phyloP scores from a whole-genome alignment of 2,329 filamentous ascomycete genomes.

The Aspergillus quadrilineatus region DNA sequence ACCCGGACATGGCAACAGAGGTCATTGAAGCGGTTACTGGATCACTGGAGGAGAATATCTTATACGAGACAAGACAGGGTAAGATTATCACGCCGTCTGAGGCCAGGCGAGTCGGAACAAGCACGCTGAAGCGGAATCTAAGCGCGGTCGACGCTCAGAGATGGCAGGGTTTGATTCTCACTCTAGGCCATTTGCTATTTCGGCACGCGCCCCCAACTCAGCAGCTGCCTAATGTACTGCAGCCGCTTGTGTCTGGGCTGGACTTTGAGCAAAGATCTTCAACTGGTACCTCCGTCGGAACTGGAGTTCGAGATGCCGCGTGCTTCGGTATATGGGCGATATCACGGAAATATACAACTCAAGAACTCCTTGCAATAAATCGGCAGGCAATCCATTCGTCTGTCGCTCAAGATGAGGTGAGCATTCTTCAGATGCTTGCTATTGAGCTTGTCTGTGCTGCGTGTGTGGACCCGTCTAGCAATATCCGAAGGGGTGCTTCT shows the following conservation, averaged over 20 bases:
- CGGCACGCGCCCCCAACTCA: slow-evolving; percentile 72
- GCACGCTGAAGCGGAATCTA: slow-evolving; percentile 56
- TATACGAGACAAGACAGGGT: slow-evolving; percentile 52
- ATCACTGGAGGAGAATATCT: slow-evolving; percentile 61
- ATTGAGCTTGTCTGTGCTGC: slow-evolving; percentile 78
- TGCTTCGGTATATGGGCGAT: slow-evolving; percentile 96
- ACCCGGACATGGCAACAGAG: slow-evolving; percentile 76
- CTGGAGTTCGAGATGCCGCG: slow-evolving; percentile 89
- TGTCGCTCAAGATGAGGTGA: slow-evolving; percentile 29
- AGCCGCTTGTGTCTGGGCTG: slow-evolving; percentile 74
- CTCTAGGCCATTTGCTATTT: slow-evolving; percentile 82
- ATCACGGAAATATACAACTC: slow-evolving; percentile 79
- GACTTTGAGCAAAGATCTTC: slow-evolving; percentile 85
- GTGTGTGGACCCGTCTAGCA: slow-evolving; percentile 84
- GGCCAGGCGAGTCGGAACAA: slow-evolving; percentile 32
- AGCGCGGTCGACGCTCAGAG: slow-evolving; percentile 74
- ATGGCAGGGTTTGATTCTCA: slow-evolving; percentile 92
- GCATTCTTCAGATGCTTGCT: slow-evolving; percentile 72
- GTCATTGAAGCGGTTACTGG: slow-evolving; percentile 84
- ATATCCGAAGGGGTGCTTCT: slow-evolving; percentile 88
- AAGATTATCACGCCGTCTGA: slow-evolving; percentile 39
- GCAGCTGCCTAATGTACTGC: slow-evolving; percentile 71
- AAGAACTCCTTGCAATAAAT: slow-evolving; percentile 68
- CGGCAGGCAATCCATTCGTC: slow-evolving; percentile 30
- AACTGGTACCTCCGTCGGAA: slow-evolving; percentile 79